Evolutionary conservation across 2,329 filamentous ascomycete species (phyloP).

Genomic region (Ophiocordyceps robertsii): DNA sequence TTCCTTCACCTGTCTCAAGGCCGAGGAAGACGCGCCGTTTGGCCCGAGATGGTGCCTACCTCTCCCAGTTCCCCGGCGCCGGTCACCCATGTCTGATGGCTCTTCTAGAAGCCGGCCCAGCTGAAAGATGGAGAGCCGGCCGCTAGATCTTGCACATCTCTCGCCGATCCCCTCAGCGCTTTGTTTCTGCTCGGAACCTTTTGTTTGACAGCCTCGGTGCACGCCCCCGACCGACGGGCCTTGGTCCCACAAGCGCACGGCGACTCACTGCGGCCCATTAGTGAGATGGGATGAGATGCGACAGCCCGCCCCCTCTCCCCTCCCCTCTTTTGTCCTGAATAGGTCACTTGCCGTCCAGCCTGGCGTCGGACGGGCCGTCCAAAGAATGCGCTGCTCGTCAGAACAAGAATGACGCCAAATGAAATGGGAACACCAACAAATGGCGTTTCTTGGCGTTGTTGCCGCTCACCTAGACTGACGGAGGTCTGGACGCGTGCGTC

Average conservation of each 20-base stretch:
- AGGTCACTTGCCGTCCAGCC: no score
- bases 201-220: no score
- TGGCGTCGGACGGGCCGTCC: no score
- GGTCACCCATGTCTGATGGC: conserved; percentile 2
- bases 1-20: neutral
- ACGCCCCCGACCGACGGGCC: no score
- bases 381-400: no score
- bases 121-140: neutral
- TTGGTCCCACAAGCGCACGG: neutral
- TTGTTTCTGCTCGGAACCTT: no score
- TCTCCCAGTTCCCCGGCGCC: neutral
- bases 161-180: neutral
- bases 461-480: no score
- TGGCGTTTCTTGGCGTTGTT: no score
- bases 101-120: conserved; percentile 6
- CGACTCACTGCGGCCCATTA: neutral
- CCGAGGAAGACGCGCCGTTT: neutral
- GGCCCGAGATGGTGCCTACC: conserved; percentile 1
- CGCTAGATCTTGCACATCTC: neutral
- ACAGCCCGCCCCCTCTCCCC: neutral
- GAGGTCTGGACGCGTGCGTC: no score
- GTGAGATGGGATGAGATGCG: neutral
- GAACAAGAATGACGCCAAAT: no score
- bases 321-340: no score
- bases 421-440: no score